Evolutionary conservation across 2,329 filamentous ascomycete genomes (phyloP).

Genomic region (Aureobasidium sp.): DNA sequence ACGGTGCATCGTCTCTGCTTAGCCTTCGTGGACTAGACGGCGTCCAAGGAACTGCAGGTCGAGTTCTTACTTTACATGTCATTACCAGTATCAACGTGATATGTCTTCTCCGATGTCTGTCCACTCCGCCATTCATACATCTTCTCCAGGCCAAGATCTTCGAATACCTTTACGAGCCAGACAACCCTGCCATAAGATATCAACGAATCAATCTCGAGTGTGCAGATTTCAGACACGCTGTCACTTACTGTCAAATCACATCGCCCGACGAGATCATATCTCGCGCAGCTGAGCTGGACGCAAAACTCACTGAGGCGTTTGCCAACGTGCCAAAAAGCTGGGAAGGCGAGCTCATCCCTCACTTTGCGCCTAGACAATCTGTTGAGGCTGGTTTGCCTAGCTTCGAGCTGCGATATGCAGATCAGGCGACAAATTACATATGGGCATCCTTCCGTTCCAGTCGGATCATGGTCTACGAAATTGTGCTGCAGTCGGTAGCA

Average conservation of each 20-base stretch:
- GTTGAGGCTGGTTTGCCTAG: neutral
- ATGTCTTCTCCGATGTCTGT: neutral
- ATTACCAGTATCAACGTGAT: neutral
- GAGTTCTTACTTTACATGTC: conserved; percentile 1
- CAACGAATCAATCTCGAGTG: neutral
- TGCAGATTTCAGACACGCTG: neutral
- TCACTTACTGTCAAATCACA: neutral
- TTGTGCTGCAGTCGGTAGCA: neutral
- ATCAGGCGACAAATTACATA: conserved; percentile 1
- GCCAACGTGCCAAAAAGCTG: neutral
- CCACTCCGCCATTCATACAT: neutral
- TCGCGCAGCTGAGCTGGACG: neutral
- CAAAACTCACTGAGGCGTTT: neutral
- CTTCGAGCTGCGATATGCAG: neutral
- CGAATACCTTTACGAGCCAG: neutral
- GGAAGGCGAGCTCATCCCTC: neutral
- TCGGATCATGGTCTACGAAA: neutral
- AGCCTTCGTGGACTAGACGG: neutral
- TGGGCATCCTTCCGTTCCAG: neutral
- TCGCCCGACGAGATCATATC: neutral
- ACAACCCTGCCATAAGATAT: neutral
- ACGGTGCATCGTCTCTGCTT: conserved; percentile 2
- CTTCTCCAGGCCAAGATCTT: neutral
- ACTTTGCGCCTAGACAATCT: too few relatives aligned
- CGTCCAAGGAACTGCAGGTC: neutral